Evolutionary conservation across 2,329 filamentous ascomycete genomes (phyloP), one percentile per base, ranked within the genome.

Genomic region (Aspergillus ruber): DNA sequence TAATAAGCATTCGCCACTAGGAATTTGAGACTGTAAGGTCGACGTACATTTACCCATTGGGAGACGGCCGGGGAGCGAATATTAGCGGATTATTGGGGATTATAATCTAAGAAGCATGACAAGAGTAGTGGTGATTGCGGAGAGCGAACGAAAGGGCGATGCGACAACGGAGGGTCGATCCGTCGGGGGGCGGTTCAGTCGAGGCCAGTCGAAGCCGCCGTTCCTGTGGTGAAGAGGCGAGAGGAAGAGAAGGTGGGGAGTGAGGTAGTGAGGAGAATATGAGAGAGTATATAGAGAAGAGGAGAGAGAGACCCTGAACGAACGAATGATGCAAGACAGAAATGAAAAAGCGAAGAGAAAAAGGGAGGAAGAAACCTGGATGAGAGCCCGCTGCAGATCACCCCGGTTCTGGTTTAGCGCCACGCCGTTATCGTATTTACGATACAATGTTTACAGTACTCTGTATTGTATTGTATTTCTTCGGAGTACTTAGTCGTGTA

Each of bases 21-120:
- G 40, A 12, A 10, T 29, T 29, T 23, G 45, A 43, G 36, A 49
- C 7, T 27, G 15, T 15, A 32, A 36, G 32, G 23, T 20, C 44
- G 27, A 49, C 59, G 38, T 64, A 71, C 69, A 71, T 66, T 70
- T 70, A 61, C 66, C 68, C 68, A 71, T 72, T 66, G n/a, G 62
- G 60, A 63, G 56, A 52, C n/a, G 47, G 36, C 27, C 32, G 8
- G 39, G 29, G 43, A 23, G 43, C 18, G 12, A 44, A 35, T 42
- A 36, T 45, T 50, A 44, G 44, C 23, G 36, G 43, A 49, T 50
- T 44, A 47, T 47, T 17, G 29, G 27, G 36, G 21, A 48, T 43
- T 46, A 27, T 44, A 50, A 51, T 57, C 57, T 53, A 49, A 53
- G 52, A 53, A 62, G 56, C 65, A 68, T 69, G 60, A 55, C 63